phyloP scores from a whole-genome alignment of 1,139 yeast species.

The Pichia sp. region DNA sequence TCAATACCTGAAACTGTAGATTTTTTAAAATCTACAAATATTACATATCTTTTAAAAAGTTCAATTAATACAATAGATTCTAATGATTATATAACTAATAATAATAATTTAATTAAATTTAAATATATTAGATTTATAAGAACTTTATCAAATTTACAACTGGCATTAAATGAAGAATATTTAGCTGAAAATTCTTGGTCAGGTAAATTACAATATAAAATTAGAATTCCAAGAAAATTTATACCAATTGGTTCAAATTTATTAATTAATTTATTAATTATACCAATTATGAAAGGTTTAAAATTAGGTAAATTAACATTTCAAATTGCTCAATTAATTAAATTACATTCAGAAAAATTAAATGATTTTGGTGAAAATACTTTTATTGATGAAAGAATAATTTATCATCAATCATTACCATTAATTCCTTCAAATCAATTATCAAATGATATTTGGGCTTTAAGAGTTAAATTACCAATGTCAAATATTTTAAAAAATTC shows the following conservation, averaged over 20 bases:
- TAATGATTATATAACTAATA: slow-evolving; percentile 18
- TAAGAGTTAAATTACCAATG: slow-evolving; percentile 42
- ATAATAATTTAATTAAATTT: slow-evolving; percentile 9
- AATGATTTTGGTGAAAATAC: slow-evolving; percentile 25
- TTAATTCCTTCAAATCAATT: slow-evolving; percentile 30
- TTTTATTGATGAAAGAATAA: slow-evolving; percentile 34
- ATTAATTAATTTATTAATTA: slow-evolving; percentile 46
- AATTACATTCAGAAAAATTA: slow-evolving; percentile 32
- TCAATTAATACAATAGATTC: slow-evolving; percentile 37
- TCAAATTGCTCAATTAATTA: slow-evolving; percentile 48
- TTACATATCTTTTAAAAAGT: slow-evolving; percentile 40
- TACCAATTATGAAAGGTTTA: slow-evolving; percentile 58
- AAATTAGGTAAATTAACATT: slow-evolving; percentile 42
- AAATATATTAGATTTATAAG: slow-evolving; percentile 39
- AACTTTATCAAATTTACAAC: slow-evolving; percentile 17
- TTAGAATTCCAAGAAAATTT: slow-evolving; percentile 49
- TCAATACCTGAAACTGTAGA: slow-evolving; percentile 63
- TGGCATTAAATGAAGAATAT: slow-evolving; percentile 35
- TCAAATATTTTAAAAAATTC: slow-evolving; percentile 48
- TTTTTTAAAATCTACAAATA: slow-evolving; percentile 51
- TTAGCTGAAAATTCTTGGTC: slow-evolving; percentile 62
- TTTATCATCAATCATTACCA: slow-evolving; percentile 35
- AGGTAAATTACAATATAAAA: slow-evolving; percentile 57
- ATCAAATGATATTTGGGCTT: slow-evolving; percentile 44
- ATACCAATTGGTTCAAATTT: slow-evolving; percentile 55